phyloP scores from a whole-genome alignment of 495 filamentous ascomycete species.

The Trichoderma orchidacearum region DNA sequence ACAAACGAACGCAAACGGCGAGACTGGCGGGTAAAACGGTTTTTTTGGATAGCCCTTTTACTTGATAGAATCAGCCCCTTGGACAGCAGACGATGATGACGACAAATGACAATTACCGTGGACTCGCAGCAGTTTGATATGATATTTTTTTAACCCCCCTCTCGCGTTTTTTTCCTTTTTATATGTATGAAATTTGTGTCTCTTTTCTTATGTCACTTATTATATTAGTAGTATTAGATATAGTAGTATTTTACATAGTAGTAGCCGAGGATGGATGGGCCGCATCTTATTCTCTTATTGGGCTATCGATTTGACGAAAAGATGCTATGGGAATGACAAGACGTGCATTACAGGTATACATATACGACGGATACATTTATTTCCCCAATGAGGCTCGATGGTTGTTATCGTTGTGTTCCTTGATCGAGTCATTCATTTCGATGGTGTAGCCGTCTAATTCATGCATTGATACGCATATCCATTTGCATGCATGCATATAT shows the following conservation, averaged over 20 bases:
- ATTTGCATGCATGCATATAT: neutral
- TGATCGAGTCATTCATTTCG: neutral
- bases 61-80: neutral
- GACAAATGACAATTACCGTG: neutral
- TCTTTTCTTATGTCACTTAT: neutral
- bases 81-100: neutral
- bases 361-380: neutral
- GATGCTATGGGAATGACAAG: neutral
- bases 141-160: neutral
- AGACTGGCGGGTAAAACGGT: neutral
- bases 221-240: neutral
- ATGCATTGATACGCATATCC: neutral
- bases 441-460: neutral
- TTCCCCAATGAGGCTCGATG: neutral
- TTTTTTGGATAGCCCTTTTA: neutral
- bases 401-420: neutral
- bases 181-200: neutral
- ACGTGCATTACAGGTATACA: neutral
- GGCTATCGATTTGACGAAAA: neutral
- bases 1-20: neutral
- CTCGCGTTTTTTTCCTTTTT: neutral
- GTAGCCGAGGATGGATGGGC: neutral
- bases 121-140: neutral
- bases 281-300: neutral
- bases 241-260: neutral